Percentiles rank a stretch among this genome's conserved stretches.
phyloP scores from a whole-genome alignment of 2,329 filamentous ascomycete species.

The Aspergillus transmontanensis region DNA sequence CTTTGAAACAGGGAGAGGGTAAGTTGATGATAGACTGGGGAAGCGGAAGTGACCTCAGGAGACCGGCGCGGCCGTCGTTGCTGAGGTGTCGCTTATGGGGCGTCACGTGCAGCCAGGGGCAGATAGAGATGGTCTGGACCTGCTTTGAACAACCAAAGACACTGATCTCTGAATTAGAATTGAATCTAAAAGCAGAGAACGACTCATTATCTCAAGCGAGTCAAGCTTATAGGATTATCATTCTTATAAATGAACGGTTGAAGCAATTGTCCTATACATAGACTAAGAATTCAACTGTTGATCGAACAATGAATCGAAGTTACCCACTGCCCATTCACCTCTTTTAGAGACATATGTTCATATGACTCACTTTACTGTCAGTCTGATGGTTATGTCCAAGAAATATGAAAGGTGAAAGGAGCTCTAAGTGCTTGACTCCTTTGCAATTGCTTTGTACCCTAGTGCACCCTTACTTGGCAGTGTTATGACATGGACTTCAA shows the following conservation, averaged over 20 bases:
- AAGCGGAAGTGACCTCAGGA: conserved; percentile 46
- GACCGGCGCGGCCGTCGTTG: conserved; percentile 39
- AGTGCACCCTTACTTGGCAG: neutral
- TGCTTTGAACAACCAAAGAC: neutral
- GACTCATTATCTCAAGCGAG: neutral
- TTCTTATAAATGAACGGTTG: neutral
- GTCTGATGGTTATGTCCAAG: neutral
- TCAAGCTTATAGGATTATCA: neutral
- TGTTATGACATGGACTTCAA: too few species aligned
- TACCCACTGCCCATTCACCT: neutral
- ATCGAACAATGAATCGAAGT: neutral
- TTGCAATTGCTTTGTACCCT: neutral
- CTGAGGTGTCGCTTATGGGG: conserved; percentile 44
- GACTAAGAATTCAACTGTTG: neutral
- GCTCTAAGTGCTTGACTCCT: neutral
- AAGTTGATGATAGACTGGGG: conserved; percentile 29
- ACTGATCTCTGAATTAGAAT: neutral
- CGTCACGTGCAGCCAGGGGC: conserved; percentile 36
- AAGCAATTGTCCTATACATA: neutral
- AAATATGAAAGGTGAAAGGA: neutral
- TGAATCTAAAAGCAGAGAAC: neutral
- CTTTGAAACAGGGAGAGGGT: conserved; percentile 13
- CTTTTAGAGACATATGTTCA: neutral
- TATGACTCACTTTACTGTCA: neutral
- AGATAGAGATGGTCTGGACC: conserved; percentile 6